Evolutionary conservation across 192 early-diverging fungal genomes (phyloP), one percentile per base, ranked within the genome.

Genomic region (Backusella liffmaniae): DNA sequence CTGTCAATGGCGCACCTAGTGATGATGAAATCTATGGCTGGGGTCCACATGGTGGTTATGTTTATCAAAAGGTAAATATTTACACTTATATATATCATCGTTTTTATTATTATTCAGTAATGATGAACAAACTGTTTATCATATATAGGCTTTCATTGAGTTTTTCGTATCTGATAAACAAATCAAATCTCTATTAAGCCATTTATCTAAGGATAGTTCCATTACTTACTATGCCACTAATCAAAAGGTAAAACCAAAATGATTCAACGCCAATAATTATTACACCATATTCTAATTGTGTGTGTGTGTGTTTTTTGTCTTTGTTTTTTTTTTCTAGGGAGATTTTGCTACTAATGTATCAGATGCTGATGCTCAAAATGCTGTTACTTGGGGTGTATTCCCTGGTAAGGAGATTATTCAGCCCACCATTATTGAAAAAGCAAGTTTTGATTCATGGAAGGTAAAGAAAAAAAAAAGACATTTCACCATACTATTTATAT

Each of bases 191-290:
- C 72, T 95, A 32, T 77, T 88, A n/a, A 16, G 77, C 5, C 84
- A 85, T 30, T 80, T 96, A 46, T 84, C 82, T 30, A 70, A 73
- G 44, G 80, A 86, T 80, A 91, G 91, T 1, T 90, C 83, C 56
- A 84, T 97, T 36, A 96, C 97, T 4, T 99, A 95, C 80, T 94
- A 95, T 80, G 96, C 94, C 8, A 94, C 96, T 37, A 97, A 94
- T 83, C 86, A 91, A 73, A 67, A 88, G 77, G 73, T 85, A 87
- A 26, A 73, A 72, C 37, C 37, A 39, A 23, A 37, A 30, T 15
- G 26, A 21, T 32, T 10, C 39, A 18, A 6, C 29, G 7, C 9
- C 26, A 35, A 67, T 67, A 18, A 6, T 35, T 21, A 67, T 16
- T 36, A 36, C 66, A 67, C 30, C 29, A 69, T n/a, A n/a, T 23